These are phyloP conservation scores for Suillus americanus DNA, from an alignment of 768 basidiomycete genomes.

Conservation along the genomic window DNA sequence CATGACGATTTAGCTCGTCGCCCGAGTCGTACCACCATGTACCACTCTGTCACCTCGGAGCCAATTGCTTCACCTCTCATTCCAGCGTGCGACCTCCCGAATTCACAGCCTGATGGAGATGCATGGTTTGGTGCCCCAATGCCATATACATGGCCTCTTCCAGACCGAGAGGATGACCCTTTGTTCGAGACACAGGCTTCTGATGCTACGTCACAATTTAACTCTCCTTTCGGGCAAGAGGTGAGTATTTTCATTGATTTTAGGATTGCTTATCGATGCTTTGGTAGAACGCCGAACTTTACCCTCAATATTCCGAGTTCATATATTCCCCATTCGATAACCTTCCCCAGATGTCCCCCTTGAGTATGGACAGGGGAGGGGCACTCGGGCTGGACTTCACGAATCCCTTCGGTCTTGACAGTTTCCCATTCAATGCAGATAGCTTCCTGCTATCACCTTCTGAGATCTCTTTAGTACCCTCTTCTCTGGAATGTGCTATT, in stretches of 20 bases:
- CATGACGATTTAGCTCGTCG: constrained; percentile 36
- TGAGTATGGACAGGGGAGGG: background rate
- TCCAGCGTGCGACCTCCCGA: constrained; percentile 3
- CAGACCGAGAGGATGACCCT: constrained; percentile 4
- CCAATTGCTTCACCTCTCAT: constrained; percentile 9
- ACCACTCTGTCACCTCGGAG: constrained; percentile 29
- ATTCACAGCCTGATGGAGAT: background rate
- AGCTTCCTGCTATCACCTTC: background rate
- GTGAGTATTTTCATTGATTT: background rate
- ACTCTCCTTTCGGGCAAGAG: background rate
- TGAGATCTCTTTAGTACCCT: background rate
- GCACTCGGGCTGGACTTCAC: background rate
- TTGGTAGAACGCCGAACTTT: background rate
- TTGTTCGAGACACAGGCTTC: background rate
- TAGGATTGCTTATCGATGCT: background rate
- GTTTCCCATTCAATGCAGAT: background rate
- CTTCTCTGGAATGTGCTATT: background rate
- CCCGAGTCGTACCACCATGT: constrained; percentile 32
- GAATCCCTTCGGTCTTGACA: background rate
- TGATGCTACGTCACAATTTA: background rate
- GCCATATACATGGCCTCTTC: constrained; percentile 2
- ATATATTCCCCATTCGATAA: background rate
- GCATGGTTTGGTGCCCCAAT: background rate
- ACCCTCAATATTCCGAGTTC: background rate
- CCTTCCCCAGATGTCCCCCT: background rate